phyloP scores from a whole-genome alignment of 2,329 filamentous ascomycete genomes.

The Arachnopeziza araneosa region DNA sequence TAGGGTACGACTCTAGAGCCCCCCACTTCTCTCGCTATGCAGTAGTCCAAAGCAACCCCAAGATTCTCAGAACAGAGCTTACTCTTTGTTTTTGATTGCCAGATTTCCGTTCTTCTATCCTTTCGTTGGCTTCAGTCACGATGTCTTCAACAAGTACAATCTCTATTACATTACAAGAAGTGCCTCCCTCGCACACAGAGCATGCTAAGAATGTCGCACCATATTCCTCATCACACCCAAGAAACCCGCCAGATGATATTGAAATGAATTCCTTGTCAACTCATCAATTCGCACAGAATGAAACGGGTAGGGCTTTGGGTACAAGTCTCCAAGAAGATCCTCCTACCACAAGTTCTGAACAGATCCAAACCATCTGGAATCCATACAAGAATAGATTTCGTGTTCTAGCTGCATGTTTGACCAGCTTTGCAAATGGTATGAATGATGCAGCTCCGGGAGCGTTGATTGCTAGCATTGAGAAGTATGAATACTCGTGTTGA shows the following conservation, averaged over 20 bases:
- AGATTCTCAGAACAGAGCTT: not conserved
- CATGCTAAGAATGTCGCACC: not conserved
- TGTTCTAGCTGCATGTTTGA: slow-evolving; percentile 56
- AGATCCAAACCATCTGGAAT: slow-evolving; percentile 13
- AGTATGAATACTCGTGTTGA: slow-evolving; percentile 30
- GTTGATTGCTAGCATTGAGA: slow-evolving; percentile 73
- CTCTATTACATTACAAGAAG: not conserved
- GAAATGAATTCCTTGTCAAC: not conserved
- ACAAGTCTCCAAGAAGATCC: not conserved
- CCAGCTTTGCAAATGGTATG: slow-evolving; percentile 62
- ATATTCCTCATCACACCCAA: not conserved
- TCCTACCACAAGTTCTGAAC: not conserved
- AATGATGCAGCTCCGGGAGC: slow-evolving; percentile 72
- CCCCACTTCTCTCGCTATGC: not conserved
- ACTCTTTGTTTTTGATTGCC: not conserved
- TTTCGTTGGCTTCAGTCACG: no score
- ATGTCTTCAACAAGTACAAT: not conserved
- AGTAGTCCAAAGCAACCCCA: not conserved
- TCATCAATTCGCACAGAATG: not conserved
- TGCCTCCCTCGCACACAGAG: not conserved
- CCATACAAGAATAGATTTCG: slow-evolving; percentile 64
- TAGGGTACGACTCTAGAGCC: not conserved
- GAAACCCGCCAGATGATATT: not conserved
- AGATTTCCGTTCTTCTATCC: not conserved
- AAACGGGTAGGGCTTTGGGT: not conserved